These are phyloP conservation scores for Golubevia pallescens DNA, from an alignment of 1,284 basidiomycete genomes.

Conservation along the genomic window DNA sequence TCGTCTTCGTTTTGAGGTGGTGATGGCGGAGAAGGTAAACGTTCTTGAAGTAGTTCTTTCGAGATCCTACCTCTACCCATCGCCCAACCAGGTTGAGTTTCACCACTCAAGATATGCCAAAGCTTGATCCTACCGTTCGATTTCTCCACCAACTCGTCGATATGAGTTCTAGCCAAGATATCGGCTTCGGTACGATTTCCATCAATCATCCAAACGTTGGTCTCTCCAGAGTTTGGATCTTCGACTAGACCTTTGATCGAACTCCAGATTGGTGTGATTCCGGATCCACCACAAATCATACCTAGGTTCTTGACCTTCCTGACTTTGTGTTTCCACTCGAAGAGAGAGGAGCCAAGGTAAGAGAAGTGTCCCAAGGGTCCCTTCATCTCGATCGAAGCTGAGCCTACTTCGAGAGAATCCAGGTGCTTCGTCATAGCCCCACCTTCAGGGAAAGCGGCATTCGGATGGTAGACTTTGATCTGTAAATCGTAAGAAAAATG, in stretches of 20 bases:
- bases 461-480: slow-evolving; percentile 72
- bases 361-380: slow-evolving; percentile 73
- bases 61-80: slow-evolving; percentile 68
- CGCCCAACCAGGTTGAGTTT: slow-evolving; percentile 65
- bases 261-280: slow-evolving; percentile 54
- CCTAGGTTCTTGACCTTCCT: slow-evolving; percentile 68
- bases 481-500: slow-evolving; percentile 64
- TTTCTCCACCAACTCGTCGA: slow-evolving; percentile 67
- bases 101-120: slow-evolving; percentile 68
- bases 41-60: slow-evolving; percentile 65
- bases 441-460: slow-evolving; percentile 66
- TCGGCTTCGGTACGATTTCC: slow-evolving; percentile 68
- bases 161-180: slow-evolving; percentile 70
- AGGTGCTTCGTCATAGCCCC: slow-evolving; percentile 72
- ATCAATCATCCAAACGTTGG: slow-evolving; percentile 70
- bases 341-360: slow-evolving; percentile 68
- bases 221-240: slow-evolving; percentile 65
- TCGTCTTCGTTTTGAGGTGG: slow-evolving; percentile 23
- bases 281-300: slow-evolving; percentile 72
- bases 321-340: slow-evolving; percentile 66
- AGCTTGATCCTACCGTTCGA: slow-evolving; percentile 66
- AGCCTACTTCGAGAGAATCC: slow-evolving; percentile 68
- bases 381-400: slow-evolving; percentile 71
- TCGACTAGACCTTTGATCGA: slow-evolving; percentile 67
- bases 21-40: slow-evolving; percentile 66